Evolutionary conservation across 306 rosid genomes (phyloP), one percentile per base, ranked within the genome.

Genomic region (Urtica urens): DNA sequence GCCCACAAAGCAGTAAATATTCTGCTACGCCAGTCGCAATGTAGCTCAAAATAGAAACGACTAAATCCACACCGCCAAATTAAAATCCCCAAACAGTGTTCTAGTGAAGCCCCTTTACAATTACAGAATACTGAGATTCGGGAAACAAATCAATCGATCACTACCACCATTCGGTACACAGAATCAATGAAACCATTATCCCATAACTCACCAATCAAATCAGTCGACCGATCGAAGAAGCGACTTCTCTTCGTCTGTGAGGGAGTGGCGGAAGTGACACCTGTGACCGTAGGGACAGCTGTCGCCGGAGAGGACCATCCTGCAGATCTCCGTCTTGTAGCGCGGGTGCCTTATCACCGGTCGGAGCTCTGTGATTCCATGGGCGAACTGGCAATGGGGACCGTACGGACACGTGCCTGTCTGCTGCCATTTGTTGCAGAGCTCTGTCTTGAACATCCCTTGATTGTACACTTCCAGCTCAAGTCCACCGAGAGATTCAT

Each of bases 231-330:
- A 7, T 7, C 3, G 56, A 33, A 51, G 48, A 59, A 24, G 35
- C 26, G 68, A 63, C 63, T 54, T 72, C 80, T 79, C 78, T 59
- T 62, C 82, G 49, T 81, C 82, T n/a, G 69, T 74, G 45, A 81
- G 94, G 22, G 95, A 77, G 49, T 90, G 97, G 54, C 97, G 95
- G 72, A 90, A 90, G 68, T 84, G 97, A 66, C 97, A 90, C 41
- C 97, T 72, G 59, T 90, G 97, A 34, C 87, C 95, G 30, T 90
- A 90, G 0, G 95, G 94, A 57, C 97, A 90, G 10, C 39, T 59
- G 8, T 70, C 76, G 3, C 94, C 85, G 10, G 87, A 59, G 27
- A 81, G 73, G 20, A 84, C 82, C 93, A 90, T 84, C 67, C 95
- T 73, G 82, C 97, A 90, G 25, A 90, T 73, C 59, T 84, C 76